Evolutionary conservation across 192 early-diverging fungal species (phyloP).

Genomic region (Backusella australiensis): DNA sequence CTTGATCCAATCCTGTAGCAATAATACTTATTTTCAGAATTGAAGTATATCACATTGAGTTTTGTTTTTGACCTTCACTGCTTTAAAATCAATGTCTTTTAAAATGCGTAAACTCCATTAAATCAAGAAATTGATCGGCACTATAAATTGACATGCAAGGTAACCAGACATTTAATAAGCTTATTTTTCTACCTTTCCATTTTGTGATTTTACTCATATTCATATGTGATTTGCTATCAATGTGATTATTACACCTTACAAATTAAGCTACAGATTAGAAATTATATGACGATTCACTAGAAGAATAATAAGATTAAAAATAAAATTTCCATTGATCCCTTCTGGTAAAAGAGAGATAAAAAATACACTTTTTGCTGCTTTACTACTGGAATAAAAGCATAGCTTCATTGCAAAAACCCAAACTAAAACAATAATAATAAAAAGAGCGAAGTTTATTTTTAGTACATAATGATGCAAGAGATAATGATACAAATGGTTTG

Average conservation of each 20-base stretch:
- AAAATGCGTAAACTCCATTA: neutral
- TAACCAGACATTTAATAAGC: neutral
- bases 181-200: neutral
- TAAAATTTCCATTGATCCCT: too few species aligned
- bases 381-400: neutral
- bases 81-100: neutral
- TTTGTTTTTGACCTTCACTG: neutral
- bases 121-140: slow-evolving; percentile 3
- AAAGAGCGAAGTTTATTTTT: neutral
- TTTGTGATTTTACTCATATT: neutral
- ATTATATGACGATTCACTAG: too few species aligned
- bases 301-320: too few species aligned
- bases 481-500: neutral
- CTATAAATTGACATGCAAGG: neutral
- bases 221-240: neutral
- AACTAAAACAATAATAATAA: neutral
- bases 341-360: neutral
- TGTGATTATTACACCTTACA: neutral
- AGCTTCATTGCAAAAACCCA: neutral
- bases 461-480: neutral
- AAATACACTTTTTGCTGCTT: neutral
- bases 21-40: neutral
- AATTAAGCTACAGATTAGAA: too few species aligned
- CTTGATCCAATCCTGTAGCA: neutral
- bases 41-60: neutral